A percentile compares a stretch with the other conserved stretches of the same genome.
These are phyloP conservation scores for cucumber (Cucumis sativus) DNA, from an alignment of 306 rosid species.

Conservation along the genomic window Cucumber_9930_V3 NC_026660.2:15143501-15144000, in stretches of 20 bases:
- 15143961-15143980: background rate
- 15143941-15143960: background rate
- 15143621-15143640: constrained; percentile 13
- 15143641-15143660: background rate
- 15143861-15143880: constrained; percentile 1
- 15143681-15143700: constrained; percentile 1
- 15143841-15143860: background rate
- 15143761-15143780: constrained; percentile 11
- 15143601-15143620: constrained; percentile 17
- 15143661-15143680: background rate
- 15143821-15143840: constrained; percentile 12
- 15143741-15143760: background rate
- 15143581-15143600: background rate
- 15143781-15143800: background rate
- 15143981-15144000: background rate
- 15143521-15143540: constrained; percentile 29
- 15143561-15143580: constrained; percentile 5
- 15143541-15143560: constrained; percentile 18
- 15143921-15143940: background rate
- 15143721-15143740: background rate
- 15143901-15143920: background rate
- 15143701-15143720: constrained; percentile 10
- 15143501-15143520: constrained; percentile 8
- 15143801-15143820: constrained; percentile 16
- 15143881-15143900: background rate